Percentiles rank a stretch among this genome's conserved stretches.
These are phyloP conservation scores for Apodospora peruviana DNA, from an alignment of 495 filamentous ascomycete genomes.

Conservation along the genomic window DNA sequence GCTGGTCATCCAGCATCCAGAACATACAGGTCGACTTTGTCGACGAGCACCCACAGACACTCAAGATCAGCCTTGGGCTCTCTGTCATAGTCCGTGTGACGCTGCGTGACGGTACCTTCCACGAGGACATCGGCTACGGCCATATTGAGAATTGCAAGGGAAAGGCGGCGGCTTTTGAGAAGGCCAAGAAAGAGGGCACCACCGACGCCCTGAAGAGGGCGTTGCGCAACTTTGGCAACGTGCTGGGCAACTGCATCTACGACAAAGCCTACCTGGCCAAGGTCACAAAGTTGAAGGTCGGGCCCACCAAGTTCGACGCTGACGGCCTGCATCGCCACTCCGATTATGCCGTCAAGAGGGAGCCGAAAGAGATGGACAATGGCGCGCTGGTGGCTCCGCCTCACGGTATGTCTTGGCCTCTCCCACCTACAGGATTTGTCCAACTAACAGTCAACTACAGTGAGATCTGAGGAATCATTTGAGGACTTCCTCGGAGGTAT, in stretches of 20 bases:
- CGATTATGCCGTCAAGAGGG: constrained; percentile 61
- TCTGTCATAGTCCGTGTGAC: constrained; percentile 87
- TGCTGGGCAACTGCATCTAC: constrained; percentile 95
- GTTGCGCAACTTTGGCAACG: constrained; percentile 88
- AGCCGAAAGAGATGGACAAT: constrained; percentile 19
- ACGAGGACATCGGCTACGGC: constrained; percentile 95
- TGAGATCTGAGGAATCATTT: constrained; percentile 26
- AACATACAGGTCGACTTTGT: constrained; percentile 90
- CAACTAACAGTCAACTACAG: background rate
- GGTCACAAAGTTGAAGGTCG: constrained; percentile 74
- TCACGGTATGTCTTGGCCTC: background rate
- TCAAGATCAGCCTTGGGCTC: constrained; percentile 74
- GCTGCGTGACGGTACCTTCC: constrained; percentile 84
- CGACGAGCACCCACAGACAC: constrained; percentile 46
- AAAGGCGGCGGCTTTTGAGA: constrained; percentile 92
- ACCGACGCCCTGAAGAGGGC: constrained; percentile 91
- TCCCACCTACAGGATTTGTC: background rate
- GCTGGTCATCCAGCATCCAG: constrained; percentile 88
- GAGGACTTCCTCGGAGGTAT: constrained; percentile 71
- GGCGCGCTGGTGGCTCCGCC: background rate
- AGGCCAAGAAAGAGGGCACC: constrained; percentile 95
- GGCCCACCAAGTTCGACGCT: constrained; percentile 62
- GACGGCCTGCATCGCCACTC: constrained; percentile 75
- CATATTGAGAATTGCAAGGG: constrained; percentile 92
- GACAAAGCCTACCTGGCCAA: constrained; percentile 87